Percentiles rank a stretch among this genome's conserved stretches.
phyloP scores from a whole-genome alignment of 805 yeast genomes.

The Candida verbasci region DNA sequence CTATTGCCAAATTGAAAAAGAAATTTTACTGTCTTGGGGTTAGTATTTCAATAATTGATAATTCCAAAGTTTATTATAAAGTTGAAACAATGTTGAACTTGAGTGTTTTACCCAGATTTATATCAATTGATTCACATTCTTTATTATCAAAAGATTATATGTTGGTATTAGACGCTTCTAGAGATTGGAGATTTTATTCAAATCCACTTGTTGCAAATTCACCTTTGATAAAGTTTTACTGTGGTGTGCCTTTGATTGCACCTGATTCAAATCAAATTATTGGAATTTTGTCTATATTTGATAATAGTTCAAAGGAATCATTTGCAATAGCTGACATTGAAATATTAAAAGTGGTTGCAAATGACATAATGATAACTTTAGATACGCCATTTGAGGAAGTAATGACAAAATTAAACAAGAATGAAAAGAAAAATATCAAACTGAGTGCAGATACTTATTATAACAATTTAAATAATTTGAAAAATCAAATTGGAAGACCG shows the following conservation, averaged over 20 bases:
- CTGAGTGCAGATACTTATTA: not conserved
- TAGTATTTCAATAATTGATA: slow-evolving; percentile 54
- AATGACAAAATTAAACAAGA: slow-evolving; percentile 13
- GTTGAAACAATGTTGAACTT: slow-evolving; percentile 45
- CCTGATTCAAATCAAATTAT: slow-evolving; percentile 38
- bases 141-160: slow-evolving; percentile 55
- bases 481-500: slow-evolving; percentile 44
- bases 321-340: slow-evolving; percentile 32
- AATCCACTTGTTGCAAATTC: slow-evolving; percentile 63
- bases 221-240: slow-evolving; percentile 59
- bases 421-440: not conserved
- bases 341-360: slow-evolving; percentile 33
- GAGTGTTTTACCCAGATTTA: slow-evolving; percentile 47
- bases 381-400: slow-evolving; percentile 25
- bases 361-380: slow-evolving; percentile 40
- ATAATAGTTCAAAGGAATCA: slow-evolving; percentile 32
- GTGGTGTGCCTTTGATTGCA: slow-evolving; percentile 54
- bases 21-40: slow-evolving; percentile 47
- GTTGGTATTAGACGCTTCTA: slow-evolving; percentile 52
- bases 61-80: slow-evolving; percentile 45
- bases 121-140: slow-evolving; percentile 68
- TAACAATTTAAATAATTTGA: not conserved
- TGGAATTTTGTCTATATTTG: slow-evolving; percentile 61
- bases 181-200: slow-evolving; percentile 64
- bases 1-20: slow-evolving; percentile 35